Conservation (phyloP, 192 early-diverging fungal species). For the Coemansia sp. region DNA sequence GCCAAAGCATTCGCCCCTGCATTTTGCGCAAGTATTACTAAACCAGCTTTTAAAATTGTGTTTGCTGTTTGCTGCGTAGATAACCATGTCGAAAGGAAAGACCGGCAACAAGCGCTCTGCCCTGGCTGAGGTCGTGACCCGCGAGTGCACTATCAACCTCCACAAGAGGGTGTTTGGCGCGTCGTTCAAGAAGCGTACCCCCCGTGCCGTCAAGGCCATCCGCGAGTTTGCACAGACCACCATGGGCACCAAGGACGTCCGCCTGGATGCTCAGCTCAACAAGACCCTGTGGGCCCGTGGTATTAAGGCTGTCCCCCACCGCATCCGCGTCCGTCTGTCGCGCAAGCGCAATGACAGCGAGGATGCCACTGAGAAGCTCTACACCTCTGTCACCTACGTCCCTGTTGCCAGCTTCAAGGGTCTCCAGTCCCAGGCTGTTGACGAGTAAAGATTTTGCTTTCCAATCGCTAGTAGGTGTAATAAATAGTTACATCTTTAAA, state of each 20-base stretch:
- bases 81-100: constrained; percentile 76
- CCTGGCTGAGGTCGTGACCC: constrained; percentile 88
- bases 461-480: background rate
- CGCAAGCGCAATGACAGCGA: constrained; percentile 98
- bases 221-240: constrained; percentile 85
- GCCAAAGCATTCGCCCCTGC: background rate
- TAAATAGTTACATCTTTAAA: background rate
- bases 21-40: background rate
- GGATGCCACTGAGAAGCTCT: constrained; percentile 95
- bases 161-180: constrained; percentile 86
- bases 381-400: constrained; percentile 91
- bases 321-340: constrained; percentile 92
- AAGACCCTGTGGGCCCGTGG: constrained; percentile 93
- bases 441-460: constrained; percentile 54
- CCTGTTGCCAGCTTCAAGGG: constrained; percentile 90
- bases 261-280: constrained; percentile 94
- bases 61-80: constrained; percentile 7
- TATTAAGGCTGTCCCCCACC: constrained; percentile 92
- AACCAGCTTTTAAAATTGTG: background rate
- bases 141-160: constrained; percentile 99
- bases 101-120: constrained; percentile 75
- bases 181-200: constrained; percentile 97
- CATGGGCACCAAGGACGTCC: constrained; percentile 97
- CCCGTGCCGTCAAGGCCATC: constrained; percentile 92
- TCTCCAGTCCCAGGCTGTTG: constrained; percentile 68